Evolutionary conservation across 208 protist genomes (phyloP).

Genomic region (Acanthamoeba castellanii): DNA sequence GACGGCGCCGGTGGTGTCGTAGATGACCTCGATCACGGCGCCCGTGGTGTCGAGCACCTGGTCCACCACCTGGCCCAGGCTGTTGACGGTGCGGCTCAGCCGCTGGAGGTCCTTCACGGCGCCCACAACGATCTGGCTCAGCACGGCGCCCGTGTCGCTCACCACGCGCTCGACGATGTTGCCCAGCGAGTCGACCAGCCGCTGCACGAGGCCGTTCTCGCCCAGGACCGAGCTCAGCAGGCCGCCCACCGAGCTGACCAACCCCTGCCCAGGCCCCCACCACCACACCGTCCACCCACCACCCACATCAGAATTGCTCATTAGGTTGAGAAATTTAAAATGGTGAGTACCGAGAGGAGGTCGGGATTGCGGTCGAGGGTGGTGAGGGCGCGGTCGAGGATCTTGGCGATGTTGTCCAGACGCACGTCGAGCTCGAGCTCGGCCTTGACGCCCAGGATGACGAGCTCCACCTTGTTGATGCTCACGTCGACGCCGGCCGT

Average conservation of each 20-base stretch:
- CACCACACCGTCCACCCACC: no score
- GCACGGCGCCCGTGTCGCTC: background rate
- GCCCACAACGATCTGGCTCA: background rate
- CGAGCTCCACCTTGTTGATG: slow-evolving; percentile 32
- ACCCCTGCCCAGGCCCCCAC: background rate
- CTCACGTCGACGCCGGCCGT: background rate
- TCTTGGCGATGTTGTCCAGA: background rate
- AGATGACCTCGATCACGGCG: slow-evolving; percentile 30
- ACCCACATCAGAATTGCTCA: no score
- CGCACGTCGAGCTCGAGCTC: slow-evolving; percentile 48
- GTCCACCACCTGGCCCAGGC: slow-evolving; percentile 14
- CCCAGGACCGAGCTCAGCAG: background rate
- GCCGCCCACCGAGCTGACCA: background rate
- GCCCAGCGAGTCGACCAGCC: slow-evolving; percentile 5
- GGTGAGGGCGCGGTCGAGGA: background rate
- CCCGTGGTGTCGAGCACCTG: background rate
- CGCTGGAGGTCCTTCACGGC: background rate
- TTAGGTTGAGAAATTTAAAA: no score
- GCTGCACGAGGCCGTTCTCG: slow-evolving; percentile 11
- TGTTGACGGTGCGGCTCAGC: slow-evolving; percentile 6
- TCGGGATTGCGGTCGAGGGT: slow-evolving; percentile 20
- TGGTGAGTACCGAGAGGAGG: background rate
- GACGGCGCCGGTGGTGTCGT: slow-evolving; percentile 11
- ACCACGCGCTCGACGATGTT: slow-evolving; percentile 14
- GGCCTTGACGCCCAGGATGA: slow-evolving; percentile 14